Evolutionary conservation across 495 filamentous ascomycete genomes (phyloP).

Genomic region (Aspergillus carlsbadensis): DNA sequence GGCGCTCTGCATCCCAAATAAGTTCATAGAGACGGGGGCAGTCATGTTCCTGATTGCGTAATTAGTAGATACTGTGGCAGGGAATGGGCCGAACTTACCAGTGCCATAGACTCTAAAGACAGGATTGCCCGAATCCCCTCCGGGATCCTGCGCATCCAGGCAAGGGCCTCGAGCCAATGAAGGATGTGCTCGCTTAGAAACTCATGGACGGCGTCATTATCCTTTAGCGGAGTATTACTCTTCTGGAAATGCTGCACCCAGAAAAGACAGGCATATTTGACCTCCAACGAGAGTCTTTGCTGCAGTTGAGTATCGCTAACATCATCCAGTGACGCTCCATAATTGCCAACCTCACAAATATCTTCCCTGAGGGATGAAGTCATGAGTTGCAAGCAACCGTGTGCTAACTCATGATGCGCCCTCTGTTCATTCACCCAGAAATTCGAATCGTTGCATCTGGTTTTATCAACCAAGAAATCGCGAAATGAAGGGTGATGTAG

Average conservation of each 20-base stretch:
- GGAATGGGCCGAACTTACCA: neutral
- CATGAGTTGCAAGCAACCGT: slow-evolving; percentile 31
- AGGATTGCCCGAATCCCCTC: slow-evolving; percentile 16
- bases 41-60: slow-evolving; percentile 4
- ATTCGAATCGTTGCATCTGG: neutral
- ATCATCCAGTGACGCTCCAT: slow-evolving; percentile 20
- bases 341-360: slow-evolving; percentile 34
- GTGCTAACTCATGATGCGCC: neutral
- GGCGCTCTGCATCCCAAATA: slow-evolving; percentile 35
- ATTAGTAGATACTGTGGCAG: neutral
- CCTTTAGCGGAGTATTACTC: slow-evolving; percentile 18
- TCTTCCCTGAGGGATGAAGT: slow-evolving; percentile 26
- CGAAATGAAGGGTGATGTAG: slow-evolving; percentile 52
- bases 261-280: slow-evolving; percentile 43
- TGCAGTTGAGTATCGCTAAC: slow-evolving; percentile 20
- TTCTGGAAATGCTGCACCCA: slow-evolving; percentile 42
- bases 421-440: neutral
- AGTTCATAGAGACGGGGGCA: slow-evolving; percentile 23
- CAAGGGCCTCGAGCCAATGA: slow-evolving; percentile 45
- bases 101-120: neutral
- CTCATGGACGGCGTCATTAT: slow-evolving; percentile 18
- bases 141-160: slow-evolving; percentile 32
- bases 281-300: slow-evolving; percentile 24
- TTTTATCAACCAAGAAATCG: slow-evolving; percentile 46
- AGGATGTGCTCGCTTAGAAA: slow-evolving; percentile 42